Percentiles rank a stretch among this genome's conserved stretches.
Evolutionary conservation across 495 filamentous ascomycete genomes (phyloP).

Genomic region (Talaromyces borbonicus): DNA sequence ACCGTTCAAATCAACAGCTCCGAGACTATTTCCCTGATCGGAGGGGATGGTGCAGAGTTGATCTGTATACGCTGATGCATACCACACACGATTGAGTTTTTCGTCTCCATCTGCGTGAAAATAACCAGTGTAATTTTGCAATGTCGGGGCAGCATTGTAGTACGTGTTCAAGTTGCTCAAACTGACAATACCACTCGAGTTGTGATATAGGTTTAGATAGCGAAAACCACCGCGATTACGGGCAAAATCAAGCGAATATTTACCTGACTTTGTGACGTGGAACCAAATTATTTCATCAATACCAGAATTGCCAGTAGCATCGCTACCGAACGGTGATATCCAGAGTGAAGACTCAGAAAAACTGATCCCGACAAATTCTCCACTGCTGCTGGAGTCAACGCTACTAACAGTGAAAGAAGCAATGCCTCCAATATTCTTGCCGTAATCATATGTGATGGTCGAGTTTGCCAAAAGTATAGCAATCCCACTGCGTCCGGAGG

Average conservation of each 20-base stretch:
- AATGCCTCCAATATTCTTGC: conserved; percentile 33
- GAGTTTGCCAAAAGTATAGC: conserved; percentile 23
- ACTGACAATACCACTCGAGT: conserved; percentile 13
- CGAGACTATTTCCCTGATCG: conserved; percentile 2
- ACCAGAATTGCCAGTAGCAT: conserved; percentile 32
- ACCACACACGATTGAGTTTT: conserved; percentile 50
- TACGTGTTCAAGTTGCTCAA: conserved; percentile 13
- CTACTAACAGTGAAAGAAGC: conserved; percentile 24
- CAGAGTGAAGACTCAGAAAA: conserved; percentile 34
- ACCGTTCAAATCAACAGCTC: conserved; percentile 13
- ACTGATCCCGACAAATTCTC: conserved; percentile 31
- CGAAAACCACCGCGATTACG: conserved; percentile 33
- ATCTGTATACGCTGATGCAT: conserved; percentile 53
- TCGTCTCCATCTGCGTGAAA: conserved; percentile 46
- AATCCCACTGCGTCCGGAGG: conserved; percentile 12
- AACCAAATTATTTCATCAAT: conserved; percentile 34
- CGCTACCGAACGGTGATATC: conserved; percentile 28
- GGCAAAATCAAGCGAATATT: conserved; percentile 21
- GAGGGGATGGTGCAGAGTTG: conserved; percentile 48
- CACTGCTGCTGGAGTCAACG: conserved; percentile 11
- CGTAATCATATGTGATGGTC: conserved; percentile 36
- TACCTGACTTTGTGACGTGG: conserved; percentile 17
- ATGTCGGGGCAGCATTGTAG: conserved; percentile 29
- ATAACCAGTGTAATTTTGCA: conserved; percentile 46
- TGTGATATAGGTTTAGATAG: conserved; percentile 30